Conservation (phyloP, 208 protist genomes). For the Acanthamoeba sp. region DNA sequence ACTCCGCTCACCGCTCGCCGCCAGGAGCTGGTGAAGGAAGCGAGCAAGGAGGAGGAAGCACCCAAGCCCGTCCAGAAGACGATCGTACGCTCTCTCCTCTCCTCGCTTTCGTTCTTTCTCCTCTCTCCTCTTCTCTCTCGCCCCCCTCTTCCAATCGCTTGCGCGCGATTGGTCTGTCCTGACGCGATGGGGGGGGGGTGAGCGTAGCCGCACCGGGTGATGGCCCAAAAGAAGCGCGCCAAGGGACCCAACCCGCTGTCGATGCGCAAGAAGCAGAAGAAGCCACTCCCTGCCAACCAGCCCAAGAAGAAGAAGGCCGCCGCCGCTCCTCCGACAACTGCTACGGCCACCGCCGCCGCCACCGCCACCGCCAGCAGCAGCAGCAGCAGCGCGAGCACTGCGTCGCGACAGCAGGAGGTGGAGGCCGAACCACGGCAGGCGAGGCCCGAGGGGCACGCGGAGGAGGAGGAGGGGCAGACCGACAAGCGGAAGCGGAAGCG, state of each 20-base stretch:
- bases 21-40: background rate
- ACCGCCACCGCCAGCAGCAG: background rate
- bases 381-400: background rate
- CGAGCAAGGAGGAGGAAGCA: background rate
- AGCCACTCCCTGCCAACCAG: background rate
- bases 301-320: background rate
- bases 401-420: background rate
- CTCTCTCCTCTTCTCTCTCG: too few relatives aligned
- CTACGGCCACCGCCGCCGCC: background rate
- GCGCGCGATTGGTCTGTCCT: too few relatives aligned
- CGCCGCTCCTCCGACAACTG: background rate
- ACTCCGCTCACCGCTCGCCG: too few relatives aligned
- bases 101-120: background rate
- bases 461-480: background rate
- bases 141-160: too few relatives aligned
- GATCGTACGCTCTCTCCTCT: background rate
- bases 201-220: background rate
- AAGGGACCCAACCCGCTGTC: slow-evolving; percentile 62
- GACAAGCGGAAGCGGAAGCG: slow-evolving; percentile 57
- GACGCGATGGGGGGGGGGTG: too few relatives aligned
- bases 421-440: background rate
- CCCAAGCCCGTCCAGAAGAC: background rate
- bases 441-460: background rate
- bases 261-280: background rate
- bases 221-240: background rate